Percentiles rank a stretch among this genome's conserved stretches.
Evolutionary conservation across 208 protist species (phyloP).

Genomic region (Leishmania turanica): DNA sequence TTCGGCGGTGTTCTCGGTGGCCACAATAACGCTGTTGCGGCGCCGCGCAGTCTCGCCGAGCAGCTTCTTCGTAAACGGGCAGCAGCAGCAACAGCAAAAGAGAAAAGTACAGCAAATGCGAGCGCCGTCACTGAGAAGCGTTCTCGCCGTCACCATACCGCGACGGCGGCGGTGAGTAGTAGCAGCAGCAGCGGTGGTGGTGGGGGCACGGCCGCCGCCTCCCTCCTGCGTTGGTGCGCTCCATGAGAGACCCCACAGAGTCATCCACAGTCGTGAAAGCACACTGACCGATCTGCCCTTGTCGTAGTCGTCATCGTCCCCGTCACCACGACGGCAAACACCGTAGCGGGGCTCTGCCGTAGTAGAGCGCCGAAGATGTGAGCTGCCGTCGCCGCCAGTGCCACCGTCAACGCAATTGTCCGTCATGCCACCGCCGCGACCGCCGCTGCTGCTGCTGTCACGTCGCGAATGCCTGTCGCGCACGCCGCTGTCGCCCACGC

Average conservation of each 20-base stretch:
- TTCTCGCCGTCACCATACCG: background rate
- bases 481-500: background rate
- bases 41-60: background rate
- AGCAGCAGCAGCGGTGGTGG: background rate
- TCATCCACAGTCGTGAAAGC: background rate
- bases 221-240: background rate
- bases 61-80: background rate
- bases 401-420: too few species aligned
- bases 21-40: background rate
- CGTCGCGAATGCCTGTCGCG: background rate
- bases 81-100: slow-evolving; percentile 1
- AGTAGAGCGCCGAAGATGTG: background rate
- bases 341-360: background rate
- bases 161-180: background rate
- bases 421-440: too few species aligned
- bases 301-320: background rate
- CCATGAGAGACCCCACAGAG: background rate
- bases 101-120: background rate
- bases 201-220: background rate
- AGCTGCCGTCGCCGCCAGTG: background rate
- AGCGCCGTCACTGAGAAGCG: background rate
- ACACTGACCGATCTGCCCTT: background rate
- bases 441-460: background rate
- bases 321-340: background rate
- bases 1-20: background rate